Evolutionary conservation across 495 filamentous ascomycete species (phyloP), one percentile per base, ranked within the genome.

Genomic region (Jackrogersella multiformis): DNA sequence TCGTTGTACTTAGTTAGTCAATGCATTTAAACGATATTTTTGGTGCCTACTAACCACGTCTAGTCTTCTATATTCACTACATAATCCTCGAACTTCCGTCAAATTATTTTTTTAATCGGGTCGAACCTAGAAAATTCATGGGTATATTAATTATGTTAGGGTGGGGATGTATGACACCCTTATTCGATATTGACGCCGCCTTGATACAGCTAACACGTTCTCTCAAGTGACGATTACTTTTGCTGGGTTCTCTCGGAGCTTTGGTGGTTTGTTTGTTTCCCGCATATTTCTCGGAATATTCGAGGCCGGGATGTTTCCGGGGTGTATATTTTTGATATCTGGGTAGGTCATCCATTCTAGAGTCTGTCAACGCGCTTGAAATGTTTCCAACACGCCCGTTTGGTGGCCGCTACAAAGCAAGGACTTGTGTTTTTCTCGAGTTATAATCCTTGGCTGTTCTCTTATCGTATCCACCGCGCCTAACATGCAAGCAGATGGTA

Each of bases 121-220:
- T 51, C n/a, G 46, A 51, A 34, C 46, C 46, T 18, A 34, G 46
- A 20, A 51, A 51, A 6, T 51, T 51, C 16, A 51, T 51, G 46
- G 46, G 24, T 16, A 21, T 34, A 9, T 18, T 51, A 8, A 34
- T 51, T 1, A 51, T 51, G 46, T n/a, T n/a, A n/a, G 46, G 46
- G 12, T 51, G 46, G 46, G 46, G 46, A 34, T 51, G 46, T 51
- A 51, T 46, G 42, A 15, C 12, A 51, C n/a, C n/a, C 46, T 21
- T 42, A 13, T 42, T 51, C 26, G 21, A 51, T 20, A 18, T 20
- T 18, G 5, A 10, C 1, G 9, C 45, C 13, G n/a, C 4, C 23
- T 26, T 2, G 18, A 18, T 5, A 18, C 15, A 28, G 15, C 46
- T 51, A 51, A 51, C 26, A 7, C 1, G 10, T 42, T 5, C 9